Base-by-base conservation (phyloP, 1,139 yeast genomes). In the Debaryomyces singareniensis region DNA sequence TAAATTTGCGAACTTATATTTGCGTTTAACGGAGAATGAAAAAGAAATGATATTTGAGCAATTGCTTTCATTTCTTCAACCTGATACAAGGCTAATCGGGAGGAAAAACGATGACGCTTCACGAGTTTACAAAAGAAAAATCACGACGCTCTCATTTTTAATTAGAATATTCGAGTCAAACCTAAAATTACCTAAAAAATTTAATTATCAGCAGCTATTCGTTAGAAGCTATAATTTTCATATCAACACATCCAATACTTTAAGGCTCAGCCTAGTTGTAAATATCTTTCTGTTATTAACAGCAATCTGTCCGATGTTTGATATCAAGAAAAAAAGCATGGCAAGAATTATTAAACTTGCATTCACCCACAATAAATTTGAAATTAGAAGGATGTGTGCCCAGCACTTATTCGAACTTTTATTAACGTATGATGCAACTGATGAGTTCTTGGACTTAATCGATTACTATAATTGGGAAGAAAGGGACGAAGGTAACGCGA, bases 161-260 rank as follows among this genome's bases (percentile, higher is more conserved):
- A 54, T 62, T 11, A 60, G 58, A 30, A 27, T 71, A 10, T 58
- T 69, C 35, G 76, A 71, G 30, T 37, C 61, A n/a, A 53, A 53
- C 21, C 32, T 53, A 5, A 11, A 14, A 3, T 44, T 71, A 10
- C 68, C 70, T 0, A 25, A 26, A 0, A 37, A 32, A 0, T 68
- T 70, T 35, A 60, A 59, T 27, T 51, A 58, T 26, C 47, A 57
- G 15, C 61, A 68, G 0, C 47, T 77, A 3, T 78, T 56, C 39
- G 63, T 72, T 2, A 61, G 77, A 33, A 50, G 72, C n/a, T 75
- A 70, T 51, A 78, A 79, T 44, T 45, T 78, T 24, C 80, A 75
- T 38, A 54, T 74, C 25, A 67, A 67, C 34, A 70, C 74, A 1
- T 45, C 56, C 4, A 68, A 60, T 30, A 29, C 51, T 3, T 39